Percentiles rank a stretch among this genome's conserved stretches.
These are phyloP conservation scores for Verbena officinalis DNA, from an alignment of 257 asterid genomes.

Conservation along the genomic window DNA sequence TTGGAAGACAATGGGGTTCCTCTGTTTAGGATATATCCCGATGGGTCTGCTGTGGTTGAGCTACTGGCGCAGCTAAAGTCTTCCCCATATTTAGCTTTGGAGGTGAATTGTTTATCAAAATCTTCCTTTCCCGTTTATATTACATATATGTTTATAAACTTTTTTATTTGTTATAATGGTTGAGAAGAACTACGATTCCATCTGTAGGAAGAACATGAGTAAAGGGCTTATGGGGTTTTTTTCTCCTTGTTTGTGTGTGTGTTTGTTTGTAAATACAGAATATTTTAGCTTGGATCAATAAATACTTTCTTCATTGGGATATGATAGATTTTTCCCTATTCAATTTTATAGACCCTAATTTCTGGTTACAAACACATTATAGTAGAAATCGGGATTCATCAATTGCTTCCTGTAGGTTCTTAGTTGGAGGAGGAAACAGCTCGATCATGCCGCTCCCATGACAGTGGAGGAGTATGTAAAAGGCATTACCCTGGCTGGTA, in stretches of 20 bases:
- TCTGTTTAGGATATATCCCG: conserved; percentile 53
- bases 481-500: conserved; percentile 70
- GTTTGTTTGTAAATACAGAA: too few relatives aligned
- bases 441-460: conserved; percentile 62
- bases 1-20: conserved; percentile 54
- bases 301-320: neutral
- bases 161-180: neutral
- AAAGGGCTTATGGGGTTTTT: neutral
- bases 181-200: too few relatives aligned
- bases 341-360: neutral
- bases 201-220: neutral
- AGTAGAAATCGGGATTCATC: conserved; percentile 7
- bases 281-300: too few relatives aligned
- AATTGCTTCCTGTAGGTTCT: conserved; percentile 55
- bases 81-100: conserved; percentile 52
- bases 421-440: conserved; percentile 77
- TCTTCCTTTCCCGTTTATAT: neutral
- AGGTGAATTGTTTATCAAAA: conserved; percentile 44
- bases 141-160: neutral
- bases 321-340: neutral
- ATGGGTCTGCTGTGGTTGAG: conserved; percentile 70
- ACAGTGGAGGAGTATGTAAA: conserved; percentile 69
- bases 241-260: neutral
- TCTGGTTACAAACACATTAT: neutral
- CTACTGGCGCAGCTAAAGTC: conserved; percentile 50